phyloP scores from a whole-genome alignment of 1,139 yeast genomes.

The Blastobotrys aristatus region DNA sequence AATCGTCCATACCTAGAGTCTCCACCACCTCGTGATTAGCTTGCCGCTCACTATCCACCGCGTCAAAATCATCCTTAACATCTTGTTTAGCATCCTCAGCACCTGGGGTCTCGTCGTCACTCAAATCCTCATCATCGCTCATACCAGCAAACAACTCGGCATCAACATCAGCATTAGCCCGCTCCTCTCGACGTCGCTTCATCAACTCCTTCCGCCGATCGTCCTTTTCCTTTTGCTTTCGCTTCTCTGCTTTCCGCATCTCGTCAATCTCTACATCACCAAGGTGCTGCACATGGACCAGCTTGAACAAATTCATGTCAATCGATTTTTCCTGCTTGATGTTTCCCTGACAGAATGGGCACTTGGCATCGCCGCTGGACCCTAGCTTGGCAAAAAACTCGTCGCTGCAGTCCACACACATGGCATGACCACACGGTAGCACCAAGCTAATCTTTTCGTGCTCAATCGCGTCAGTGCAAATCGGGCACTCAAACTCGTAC shows the following conservation, averaged over 20 bases:
- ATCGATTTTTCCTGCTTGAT: constrained; percentile 22
- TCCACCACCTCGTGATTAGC: constrained; percentile 18
- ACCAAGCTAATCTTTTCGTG: constrained; percentile 38
- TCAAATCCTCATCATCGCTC: constrained; percentile 3
- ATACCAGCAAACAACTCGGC: constrained; percentile 7
- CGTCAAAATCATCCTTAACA: constrained; percentile 8
- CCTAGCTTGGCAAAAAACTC: constrained; percentile 18
- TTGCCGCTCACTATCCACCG: constrained; percentile 11
- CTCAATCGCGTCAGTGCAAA: constrained; percentile 60
- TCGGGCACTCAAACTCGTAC: constrained; percentile 52
- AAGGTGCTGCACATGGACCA: constrained; percentile 23
- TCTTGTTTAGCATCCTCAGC: constrained; percentile 8
- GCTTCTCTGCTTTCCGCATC: constrained; percentile 15
- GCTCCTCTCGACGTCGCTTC: constrained; percentile 5
- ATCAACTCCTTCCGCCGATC: constrained; percentile 5
- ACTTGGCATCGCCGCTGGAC: constrained; percentile 15
- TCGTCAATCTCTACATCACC: constrained; percentile 21
- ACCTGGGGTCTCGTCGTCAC: not conserved
- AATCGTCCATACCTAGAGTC: constrained; percentile 23
- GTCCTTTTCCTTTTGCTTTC: not conserved
- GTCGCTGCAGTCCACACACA: constrained; percentile 32
- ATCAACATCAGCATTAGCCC: not conserved
- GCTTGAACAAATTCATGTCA: constrained; percentile 26
- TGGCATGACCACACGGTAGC: constrained; percentile 33
- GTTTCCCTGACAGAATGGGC: constrained; percentile 20